A percentile compares a stretch with the other conserved stretches of the same genome.
Conservation (phyloP, 73 alveolate species). For the Stentor roeselii region DNA sequence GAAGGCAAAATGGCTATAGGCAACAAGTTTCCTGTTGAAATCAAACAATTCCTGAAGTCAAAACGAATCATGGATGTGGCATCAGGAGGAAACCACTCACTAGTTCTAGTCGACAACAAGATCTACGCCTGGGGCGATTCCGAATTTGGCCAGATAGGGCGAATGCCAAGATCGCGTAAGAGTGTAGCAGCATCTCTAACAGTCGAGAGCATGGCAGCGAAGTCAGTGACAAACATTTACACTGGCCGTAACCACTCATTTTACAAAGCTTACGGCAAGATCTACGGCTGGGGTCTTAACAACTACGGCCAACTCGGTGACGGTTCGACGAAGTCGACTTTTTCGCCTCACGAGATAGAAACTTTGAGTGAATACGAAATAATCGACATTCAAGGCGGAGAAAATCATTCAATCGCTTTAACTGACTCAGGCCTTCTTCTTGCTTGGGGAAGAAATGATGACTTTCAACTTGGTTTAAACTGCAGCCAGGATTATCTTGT, state of each 20-base stretch:
- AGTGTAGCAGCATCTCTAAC: conserved; percentile 30
- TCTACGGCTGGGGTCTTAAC: conserved; percentile 56
- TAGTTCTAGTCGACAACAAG: conserved; percentile 41
- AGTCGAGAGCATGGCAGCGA: conserved; percentile 31
- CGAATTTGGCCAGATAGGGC: conserved; percentile 47
- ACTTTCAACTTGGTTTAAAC: conserved; percentile 43
- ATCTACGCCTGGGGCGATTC: conserved; percentile 47
- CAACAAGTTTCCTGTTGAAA: conserved; percentile 31
- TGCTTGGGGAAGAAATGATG: conserved; percentile 59
- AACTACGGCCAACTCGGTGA: conserved; percentile 53
- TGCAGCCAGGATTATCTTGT: neutral
- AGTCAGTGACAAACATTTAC: conserved; percentile 32
- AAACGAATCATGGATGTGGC: conserved; percentile 29
- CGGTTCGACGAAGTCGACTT: neutral
- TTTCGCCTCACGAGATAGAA: conserved; percentile 12
- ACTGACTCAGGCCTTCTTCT: conserved; percentile 41
- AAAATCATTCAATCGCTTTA: conserved; percentile 48
- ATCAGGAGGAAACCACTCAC: conserved; percentile 48
- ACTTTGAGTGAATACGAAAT: conserved; percentile 29
- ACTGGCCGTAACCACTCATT: conserved; percentile 47
- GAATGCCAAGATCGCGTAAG: conserved; percentile 45
- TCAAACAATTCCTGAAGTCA: conserved; percentile 13
- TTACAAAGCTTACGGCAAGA: conserved; percentile 31
- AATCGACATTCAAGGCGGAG: conserved; percentile 51
- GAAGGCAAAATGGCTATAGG: conserved; percentile 47